phyloP scores from a whole-genome alignment of 2,329 filamentous ascomycete species.

The Ceratocystis harringtonii region DNA sequence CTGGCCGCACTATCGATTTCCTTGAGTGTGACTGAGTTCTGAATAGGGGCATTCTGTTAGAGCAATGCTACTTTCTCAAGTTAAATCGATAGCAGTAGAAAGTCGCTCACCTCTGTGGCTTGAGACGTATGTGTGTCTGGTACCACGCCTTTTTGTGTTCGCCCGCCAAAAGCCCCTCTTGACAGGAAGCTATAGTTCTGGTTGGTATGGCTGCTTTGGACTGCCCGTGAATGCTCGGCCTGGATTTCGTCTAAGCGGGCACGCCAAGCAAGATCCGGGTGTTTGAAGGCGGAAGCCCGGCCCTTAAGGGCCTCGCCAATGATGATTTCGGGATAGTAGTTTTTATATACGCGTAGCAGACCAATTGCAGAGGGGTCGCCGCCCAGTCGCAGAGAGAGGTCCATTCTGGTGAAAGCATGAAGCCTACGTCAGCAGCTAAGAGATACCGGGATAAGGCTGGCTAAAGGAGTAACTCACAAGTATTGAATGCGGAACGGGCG shows the following conservation, averaged over 20 bases:
- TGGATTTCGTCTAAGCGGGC: slow-evolving; percentile 53
- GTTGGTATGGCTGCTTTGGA: slow-evolving; percentile 25
- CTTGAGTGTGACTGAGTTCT: slow-evolving; percentile 54
- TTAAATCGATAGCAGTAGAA: background rate
- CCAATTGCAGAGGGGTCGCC: slow-evolving; percentile 62
- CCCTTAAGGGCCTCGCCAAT: slow-evolving; percentile 51
- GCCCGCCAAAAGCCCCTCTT: slow-evolving; percentile 41
- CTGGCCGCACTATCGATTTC: slow-evolving; percentile 58
- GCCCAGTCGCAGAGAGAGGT: slow-evolving; percentile 43
- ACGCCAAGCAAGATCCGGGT: slow-evolving; percentile 65
- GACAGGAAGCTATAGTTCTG: slow-evolving; percentile 23
- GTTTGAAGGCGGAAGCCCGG: slow-evolving; percentile 47
- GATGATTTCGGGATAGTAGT: slow-evolving; percentile 82
- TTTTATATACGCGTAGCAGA: slow-evolving; percentile 69
- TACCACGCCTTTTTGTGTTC: slow-evolving; percentile 27
- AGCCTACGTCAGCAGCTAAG: background rate
- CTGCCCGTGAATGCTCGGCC: slow-evolving; percentile 35
- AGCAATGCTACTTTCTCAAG: too few species aligned
- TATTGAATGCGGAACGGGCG: slow-evolving; percentile 69
- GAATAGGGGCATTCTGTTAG: background rate
- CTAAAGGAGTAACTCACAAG: slow-evolving; percentile 34
- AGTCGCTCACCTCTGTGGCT: slow-evolving; percentile 43
- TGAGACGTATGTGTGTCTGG: slow-evolving; percentile 61
- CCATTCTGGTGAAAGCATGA: slow-evolving; percentile 30
- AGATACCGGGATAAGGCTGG: too few species aligned